A percentile compares a stretch with the other conserved stretches of the same genome.
Evolutionary conservation across 2,329 filamentous ascomycete species (phyloP).

Genomic region (Macrophomina phaseolina): DNA sequence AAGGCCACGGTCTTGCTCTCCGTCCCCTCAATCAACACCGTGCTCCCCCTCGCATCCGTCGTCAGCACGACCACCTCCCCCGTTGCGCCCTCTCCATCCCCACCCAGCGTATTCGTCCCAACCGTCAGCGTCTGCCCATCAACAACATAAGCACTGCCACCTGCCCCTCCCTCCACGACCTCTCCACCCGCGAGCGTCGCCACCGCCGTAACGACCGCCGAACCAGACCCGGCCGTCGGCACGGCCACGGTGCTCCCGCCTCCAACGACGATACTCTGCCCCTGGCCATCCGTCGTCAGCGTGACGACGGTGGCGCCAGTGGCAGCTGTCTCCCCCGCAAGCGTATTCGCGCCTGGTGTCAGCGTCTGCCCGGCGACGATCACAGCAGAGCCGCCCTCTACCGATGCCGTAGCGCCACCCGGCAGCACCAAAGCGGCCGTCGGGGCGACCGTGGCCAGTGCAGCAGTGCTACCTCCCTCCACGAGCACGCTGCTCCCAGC

Average conservation of each 20-base stretch:
- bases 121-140: background rate
- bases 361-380: conserved; percentile 4
- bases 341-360: background rate
- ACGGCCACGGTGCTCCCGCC: background rate
- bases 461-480: background rate
- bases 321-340: background rate
- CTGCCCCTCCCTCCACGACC: background rate
- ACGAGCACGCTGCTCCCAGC: conserved; percentile 5
- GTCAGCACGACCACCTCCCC: conserved; percentile 6
- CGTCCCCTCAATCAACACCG: background rate
- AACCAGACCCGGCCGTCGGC: background rate
- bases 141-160: background rate
- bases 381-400: background rate
- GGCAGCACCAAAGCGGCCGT: background rate
- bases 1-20: background rate
- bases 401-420: conserved; percentile 2
- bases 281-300: background rate
- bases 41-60: background rate
- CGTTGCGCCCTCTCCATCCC: background rate
- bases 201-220: background rate
- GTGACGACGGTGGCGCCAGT: background rate
- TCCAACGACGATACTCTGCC: background rate
- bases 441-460: background rate
- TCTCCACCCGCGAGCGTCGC: background rate
- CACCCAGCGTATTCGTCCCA: background rate